Base-by-base conservation (phyloP, 2,329 filamentous ascomycete species). In the Diplodia mutila region DNA sequence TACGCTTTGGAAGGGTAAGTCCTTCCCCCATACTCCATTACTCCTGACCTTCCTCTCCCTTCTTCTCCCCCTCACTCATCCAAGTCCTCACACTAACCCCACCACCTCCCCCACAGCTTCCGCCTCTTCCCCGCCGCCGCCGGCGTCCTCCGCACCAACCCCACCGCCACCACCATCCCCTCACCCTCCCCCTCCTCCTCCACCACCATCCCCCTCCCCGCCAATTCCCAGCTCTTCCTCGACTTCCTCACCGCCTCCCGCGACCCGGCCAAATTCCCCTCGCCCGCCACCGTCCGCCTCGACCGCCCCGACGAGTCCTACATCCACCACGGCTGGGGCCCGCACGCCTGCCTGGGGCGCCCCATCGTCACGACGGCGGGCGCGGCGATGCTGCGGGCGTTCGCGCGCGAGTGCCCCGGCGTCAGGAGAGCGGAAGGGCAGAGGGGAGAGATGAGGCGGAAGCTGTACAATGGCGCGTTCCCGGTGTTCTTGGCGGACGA, bases 291-390 rank as follows among this genome's bases (percentile, higher is more conserved):
- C 18, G 74, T 77, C 61, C 71, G 73, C 16, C 69, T 77, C 7
- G 67, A 77, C 61, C 75, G 76, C 5, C 66, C 75, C 0, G 73
- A 75, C 67, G 73, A 73, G 42, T 70, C 74, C n/a, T 78, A 77
- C 68, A 77, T 69, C 7, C 69, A 76, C 4, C 71, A 77, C 18
- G 76, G 76, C 2, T 71, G 76, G 39, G 76, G 76, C 12, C 61
- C 77, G 23, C 76, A 78, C 63, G 75, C 74, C 42, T 78, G 76
- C 69, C 75, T 78, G 18, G 76, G 76, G 3, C 73, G 74, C 14
- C 70, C 73, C 23, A 68, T 77, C 16, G 74, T 76, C 6, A 74
- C 75, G 9, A 70, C 71, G 11, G 72, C 74, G 1, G 70, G 76
- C 12, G 74, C 74, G 14, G 72, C 76, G 6, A 77, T 74, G 23